Conservation (phyloP, 176 grass and related monocot species). For the Aegilops tauschii region DNA sequence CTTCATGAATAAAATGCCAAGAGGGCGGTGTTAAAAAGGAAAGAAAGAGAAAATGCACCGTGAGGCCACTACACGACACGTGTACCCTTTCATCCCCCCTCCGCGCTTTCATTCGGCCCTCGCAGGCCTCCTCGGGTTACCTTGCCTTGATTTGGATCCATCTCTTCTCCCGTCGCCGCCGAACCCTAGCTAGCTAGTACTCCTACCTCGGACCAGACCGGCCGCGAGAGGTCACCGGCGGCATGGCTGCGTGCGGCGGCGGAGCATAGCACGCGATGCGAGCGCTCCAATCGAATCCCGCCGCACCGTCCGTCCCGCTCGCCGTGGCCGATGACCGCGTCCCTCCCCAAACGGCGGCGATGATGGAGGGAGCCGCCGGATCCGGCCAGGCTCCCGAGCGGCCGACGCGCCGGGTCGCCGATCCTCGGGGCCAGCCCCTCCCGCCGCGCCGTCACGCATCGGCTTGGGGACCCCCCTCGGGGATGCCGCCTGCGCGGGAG, state of each 20-base stretch:
- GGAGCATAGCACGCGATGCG: background rate
- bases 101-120: too few species aligned
- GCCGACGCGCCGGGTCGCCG: background rate
- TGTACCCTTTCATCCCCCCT: too few species aligned
- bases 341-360: background rate
- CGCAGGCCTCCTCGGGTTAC: too few species aligned
- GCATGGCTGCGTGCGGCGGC: background rate
- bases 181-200: too few species aligned
- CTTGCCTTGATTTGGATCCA: too few species aligned
- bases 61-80: too few species aligned
- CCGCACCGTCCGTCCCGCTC: background rate
- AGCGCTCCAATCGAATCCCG: background rate
- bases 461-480: background rate
- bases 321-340: conserved; percentile 18
- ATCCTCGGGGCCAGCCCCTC: background rate
- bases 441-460: background rate
- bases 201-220: too few species aligned
- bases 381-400: background rate
- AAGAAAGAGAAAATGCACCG: too few species aligned
- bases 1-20: too few species aligned
- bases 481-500: background rate
- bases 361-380: conserved; percentile 19
- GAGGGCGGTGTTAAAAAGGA: too few species aligned
- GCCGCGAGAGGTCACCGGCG: background rate
- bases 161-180: too few species aligned